Conservation (phyloP, 2,329 filamentous ascomycete species). For the Talaromyces sp. region DNA sequence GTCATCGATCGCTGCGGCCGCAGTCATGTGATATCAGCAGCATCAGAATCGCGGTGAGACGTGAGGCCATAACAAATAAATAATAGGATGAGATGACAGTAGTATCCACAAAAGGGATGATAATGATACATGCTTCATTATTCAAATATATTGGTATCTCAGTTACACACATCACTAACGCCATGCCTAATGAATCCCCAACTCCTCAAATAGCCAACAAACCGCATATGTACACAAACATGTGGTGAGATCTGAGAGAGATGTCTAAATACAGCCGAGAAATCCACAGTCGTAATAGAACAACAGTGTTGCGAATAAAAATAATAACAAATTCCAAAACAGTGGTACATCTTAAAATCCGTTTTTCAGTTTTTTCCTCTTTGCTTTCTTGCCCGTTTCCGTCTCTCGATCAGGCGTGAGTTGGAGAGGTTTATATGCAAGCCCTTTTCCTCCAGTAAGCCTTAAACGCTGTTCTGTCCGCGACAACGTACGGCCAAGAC, state of each 20-base stretch:
- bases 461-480: slow-evolving; percentile 41
- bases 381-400: slow-evolving; percentile 7
- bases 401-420: slow-evolving; percentile 19
- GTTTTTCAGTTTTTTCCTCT: slow-evolving; percentile 1
- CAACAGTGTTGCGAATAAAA: neutral
- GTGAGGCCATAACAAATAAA: neutral
- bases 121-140: neutral
- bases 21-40: neutral
- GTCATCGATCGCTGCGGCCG: no score
- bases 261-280: neutral
- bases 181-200: neutral
- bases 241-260: neutral
- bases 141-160: neutral
- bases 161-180: neutral
- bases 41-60: neutral
- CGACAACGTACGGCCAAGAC: slow-evolving; percentile 35
- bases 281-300: neutral
- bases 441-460: slow-evolving; percentile 37
- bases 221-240: neutral
- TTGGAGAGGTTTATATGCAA: slow-evolving; percentile 38
- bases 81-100: neutral
- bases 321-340: neutral
- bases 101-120: neutral
- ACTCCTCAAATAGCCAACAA: neutral
- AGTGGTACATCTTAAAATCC: neutral